Conservation (phyloP, 2,329 filamentous ascomycete species). For the Trichoderma sp. region DNA sequence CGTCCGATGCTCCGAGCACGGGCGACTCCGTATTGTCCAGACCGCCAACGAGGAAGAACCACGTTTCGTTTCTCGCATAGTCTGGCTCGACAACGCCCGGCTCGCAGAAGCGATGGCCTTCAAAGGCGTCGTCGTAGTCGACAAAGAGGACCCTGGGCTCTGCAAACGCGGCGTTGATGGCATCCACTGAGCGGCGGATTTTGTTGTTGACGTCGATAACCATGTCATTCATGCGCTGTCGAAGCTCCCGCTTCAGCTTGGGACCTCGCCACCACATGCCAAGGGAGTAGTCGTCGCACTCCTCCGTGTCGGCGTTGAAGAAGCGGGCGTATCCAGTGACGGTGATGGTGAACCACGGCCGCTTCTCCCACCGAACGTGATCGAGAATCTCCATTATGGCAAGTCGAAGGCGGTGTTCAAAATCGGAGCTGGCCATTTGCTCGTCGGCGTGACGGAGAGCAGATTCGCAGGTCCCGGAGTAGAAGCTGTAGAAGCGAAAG, state of each 20-base stretch:
- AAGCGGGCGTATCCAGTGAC: constrained; percentile 52
- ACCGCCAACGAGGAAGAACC: constrained; percentile 52
- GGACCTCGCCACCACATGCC: constrained; percentile 49
- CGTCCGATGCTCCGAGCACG: background rate
- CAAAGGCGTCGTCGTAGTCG: constrained; percentile 46
- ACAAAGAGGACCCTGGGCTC: constrained; percentile 45
- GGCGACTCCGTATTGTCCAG: constrained; percentile 37
- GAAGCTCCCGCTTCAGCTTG: constrained; percentile 42
- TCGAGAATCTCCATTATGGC: constrained; percentile 48
- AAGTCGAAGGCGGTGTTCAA: constrained; percentile 42
- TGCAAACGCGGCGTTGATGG: constrained; percentile 41
- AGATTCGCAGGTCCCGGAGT: constrained; percentile 47
- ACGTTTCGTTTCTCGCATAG: constrained; percentile 45
- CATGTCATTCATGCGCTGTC: constrained; percentile 47
- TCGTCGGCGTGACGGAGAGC: constrained; percentile 40
- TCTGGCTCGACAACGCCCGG: constrained; percentile 44
- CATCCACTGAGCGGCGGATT: constrained; percentile 38
- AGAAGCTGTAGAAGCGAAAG: constrained; percentile 52
- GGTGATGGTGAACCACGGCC: constrained; percentile 44
- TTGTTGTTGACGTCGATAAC: constrained; percentile 45
- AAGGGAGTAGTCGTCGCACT: constrained; percentile 47
- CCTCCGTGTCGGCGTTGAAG: constrained; percentile 47
- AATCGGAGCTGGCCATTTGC: constrained; percentile 37
- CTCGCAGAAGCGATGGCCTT: constrained; percentile 49
- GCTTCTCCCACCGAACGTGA: constrained; percentile 46